phyloP scores from a whole-genome alignment of 2,329 filamentous ascomycete genomes.

The Cladosporium sphaerospermum region DNA sequence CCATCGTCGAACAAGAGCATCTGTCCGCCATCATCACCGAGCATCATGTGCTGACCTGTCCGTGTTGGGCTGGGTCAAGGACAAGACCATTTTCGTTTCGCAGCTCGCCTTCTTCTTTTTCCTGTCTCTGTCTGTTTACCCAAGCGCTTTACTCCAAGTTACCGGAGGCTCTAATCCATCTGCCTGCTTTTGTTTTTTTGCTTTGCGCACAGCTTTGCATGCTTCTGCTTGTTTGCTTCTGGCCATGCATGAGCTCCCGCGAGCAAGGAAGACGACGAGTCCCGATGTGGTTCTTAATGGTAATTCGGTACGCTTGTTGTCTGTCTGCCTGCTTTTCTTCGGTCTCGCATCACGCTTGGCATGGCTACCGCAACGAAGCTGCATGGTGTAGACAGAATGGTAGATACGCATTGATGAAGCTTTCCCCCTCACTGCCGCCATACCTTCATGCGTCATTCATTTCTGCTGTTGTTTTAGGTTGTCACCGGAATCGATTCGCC shows the following conservation, averaged over 20 bases:
- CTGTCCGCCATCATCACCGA: slow-evolving; percentile 8
- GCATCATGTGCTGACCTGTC: slow-evolving; percentile 9
- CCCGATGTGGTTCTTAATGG: slow-evolving; percentile 18
- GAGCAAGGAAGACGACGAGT: slow-evolving; percentile 16
- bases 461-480: no score
- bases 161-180: background rate
- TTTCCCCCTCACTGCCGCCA: background rate
- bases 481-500: no score
- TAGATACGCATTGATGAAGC: slow-evolving; percentile 13
- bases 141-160: background rate
- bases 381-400: slow-evolving; percentile 17
- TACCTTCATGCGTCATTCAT: no score
- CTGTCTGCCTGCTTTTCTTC: slow-evolving; percentile 15
- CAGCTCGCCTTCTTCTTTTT: background rate
- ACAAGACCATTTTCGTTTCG: background rate
- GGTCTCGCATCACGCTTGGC: background rate
- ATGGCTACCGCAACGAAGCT: background rate
- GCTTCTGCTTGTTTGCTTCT: slow-evolving; percentile 10
- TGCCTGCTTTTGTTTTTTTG: background rate
- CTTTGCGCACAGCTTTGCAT: slow-evolving; percentile 2
- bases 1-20: background rate
- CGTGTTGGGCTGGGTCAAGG: slow-evolving; percentile 4
- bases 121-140: background rate
- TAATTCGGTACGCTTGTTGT: slow-evolving; percentile 18
- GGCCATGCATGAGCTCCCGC: slow-evolving; percentile 22